Evolutionary conservation across 495 filamentous ascomycete species (phyloP).

Genomic region (Schizothecium vesticola): DNA sequence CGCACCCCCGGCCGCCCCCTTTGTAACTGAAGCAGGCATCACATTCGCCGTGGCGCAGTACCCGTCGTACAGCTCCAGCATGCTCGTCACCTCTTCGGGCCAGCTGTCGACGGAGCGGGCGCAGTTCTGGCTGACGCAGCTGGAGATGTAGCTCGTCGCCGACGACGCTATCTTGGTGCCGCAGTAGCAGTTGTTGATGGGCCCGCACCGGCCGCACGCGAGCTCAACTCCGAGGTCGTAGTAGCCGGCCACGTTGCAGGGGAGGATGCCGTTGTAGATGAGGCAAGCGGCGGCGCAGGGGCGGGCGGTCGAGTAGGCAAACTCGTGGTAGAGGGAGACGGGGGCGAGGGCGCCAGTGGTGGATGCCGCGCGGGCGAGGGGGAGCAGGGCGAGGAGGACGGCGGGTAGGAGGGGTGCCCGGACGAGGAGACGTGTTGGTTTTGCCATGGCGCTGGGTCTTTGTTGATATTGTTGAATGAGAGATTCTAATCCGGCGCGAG

Average conservation of each 20-base stretch:
- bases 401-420: background rate
- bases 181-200: constrained; percentile 12
- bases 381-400: background rate
- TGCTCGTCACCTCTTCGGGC: constrained; percentile 9
- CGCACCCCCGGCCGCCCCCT: too few relatives aligned
- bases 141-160: constrained; percentile 6
- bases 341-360: constrained; percentile 2
- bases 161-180: constrained; percentile 2
- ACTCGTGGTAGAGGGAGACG: background rate
- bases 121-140: constrained; percentile 9
- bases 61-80: constrained; percentile 7
- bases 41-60: constrained; percentile 19
- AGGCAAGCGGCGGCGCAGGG: constrained; percentile 11
- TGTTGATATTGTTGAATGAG: background rate
- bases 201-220: constrained; percentile 5
- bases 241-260: background rate
- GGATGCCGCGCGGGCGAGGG: background rate
- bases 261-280: constrained; percentile 10
- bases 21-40: background rate
- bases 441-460: background rate
- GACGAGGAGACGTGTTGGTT: background rate
- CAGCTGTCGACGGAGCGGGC: constrained; percentile 1
- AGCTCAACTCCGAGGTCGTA: constrained; percentile 11
- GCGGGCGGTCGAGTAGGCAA: constrained; percentile 4
- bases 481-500: background rate